Evolutionary conservation across 306 rosid species (phyloP).

Genomic region (Abrus precatorius): DNA sequence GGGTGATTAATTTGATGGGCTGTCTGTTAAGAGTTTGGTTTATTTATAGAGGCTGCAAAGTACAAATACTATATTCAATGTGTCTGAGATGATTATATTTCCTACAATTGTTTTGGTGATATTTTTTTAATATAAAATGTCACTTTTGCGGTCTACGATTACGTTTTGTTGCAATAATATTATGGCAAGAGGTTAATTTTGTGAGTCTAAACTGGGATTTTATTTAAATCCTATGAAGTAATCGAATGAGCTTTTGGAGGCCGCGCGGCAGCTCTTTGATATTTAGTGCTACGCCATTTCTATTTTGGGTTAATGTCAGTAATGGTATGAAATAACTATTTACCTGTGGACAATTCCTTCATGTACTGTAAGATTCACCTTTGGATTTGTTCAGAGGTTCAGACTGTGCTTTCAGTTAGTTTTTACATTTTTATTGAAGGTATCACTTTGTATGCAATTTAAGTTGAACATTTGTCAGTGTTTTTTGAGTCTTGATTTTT

Average conservation of each 20-base stretch:
- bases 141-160: not conserved
- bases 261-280: not conserved
- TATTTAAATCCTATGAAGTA: not conserved
- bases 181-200: not conserved
- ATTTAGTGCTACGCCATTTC: not conserved
- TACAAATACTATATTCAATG: not conserved
- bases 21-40: too few relatives aligned
- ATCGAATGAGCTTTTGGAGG: not conserved
- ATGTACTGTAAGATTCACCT: too few relatives aligned
- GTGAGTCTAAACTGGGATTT: not conserved
- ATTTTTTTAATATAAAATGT: not conserved
- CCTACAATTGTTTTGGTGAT: not conserved
- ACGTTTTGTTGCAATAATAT: not conserved
- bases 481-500: too few relatives aligned
- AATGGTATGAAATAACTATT: not conserved
- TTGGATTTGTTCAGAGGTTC: too few relatives aligned
- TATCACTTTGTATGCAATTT: too few relatives aligned
- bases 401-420: too few relatives aligned
- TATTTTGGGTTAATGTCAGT: too few relatives aligned
- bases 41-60: not conserved
- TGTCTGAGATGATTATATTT: not conserved
- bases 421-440: too few relatives aligned
- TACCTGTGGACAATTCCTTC: too few relatives aligned
- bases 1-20: not conserved
- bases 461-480: too few relatives aligned